Conservation (phyloP, 441 rosid species). For the Arabidopsis lyrata region DNA sequence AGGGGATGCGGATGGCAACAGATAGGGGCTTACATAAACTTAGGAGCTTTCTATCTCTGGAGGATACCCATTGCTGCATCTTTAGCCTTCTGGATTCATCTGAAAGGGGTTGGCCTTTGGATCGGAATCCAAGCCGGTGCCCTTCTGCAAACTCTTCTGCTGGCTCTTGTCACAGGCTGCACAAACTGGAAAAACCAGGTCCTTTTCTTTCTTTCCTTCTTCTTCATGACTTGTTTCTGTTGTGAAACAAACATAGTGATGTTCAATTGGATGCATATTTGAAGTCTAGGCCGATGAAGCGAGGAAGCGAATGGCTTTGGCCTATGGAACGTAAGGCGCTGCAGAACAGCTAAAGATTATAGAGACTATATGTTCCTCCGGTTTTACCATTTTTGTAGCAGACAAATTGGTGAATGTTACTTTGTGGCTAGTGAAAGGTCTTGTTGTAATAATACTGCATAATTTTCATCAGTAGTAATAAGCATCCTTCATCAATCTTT, state of each 20-base stretch:
- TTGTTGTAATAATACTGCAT: neutral
- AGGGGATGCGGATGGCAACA: conserved; percentile 76
- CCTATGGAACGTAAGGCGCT: conserved; percentile 14
- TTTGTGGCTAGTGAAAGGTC: neutral
- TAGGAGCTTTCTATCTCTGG: conserved; percentile 59
- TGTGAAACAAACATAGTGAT: neutral
- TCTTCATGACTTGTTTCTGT: neutral
- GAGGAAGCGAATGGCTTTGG: conserved; percentile 40
- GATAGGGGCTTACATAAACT: conserved; percentile 67
- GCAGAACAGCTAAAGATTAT: conserved; percentile 10
- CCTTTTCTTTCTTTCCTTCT: neutral
- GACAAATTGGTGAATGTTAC: conserved; percentile 8
- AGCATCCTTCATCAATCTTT: neutral
- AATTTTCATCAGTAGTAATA: neutral
- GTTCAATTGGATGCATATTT: conserved; percentile 15
- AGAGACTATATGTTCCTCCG: neutral
- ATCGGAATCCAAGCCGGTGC: conserved; percentile 63
- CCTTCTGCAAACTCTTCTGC: conserved; percentile 49
- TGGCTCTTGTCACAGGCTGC: conserved; percentile 48
- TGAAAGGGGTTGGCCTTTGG: conserved; percentile 68
- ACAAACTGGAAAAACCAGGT: conserved; percentile 67
- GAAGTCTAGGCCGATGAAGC: conserved; percentile 34
- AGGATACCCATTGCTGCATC: conserved; percentile 61
- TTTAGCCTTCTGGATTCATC: conserved; percentile 55
- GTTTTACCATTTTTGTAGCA: conserved; percentile 23